phyloP scores from a whole-genome alignment of 495 filamentous ascomycete genomes.

The Aspergillus ellipticus region DNA sequence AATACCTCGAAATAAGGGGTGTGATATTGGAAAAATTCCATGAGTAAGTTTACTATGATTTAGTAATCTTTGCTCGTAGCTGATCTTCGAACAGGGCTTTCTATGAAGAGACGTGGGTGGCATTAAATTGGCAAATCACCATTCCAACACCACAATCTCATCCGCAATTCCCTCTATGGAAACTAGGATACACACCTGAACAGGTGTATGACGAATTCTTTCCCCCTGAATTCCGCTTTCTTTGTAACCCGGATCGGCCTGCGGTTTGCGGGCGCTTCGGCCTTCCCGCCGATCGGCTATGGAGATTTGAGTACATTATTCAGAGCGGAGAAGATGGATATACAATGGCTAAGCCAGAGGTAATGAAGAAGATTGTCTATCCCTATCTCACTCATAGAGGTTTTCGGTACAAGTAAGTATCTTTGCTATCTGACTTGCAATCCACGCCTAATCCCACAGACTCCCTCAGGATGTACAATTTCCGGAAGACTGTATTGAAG shows the following conservation, averaged over 20 bases:
- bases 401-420: conserved; percentile 28
- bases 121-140: conserved; percentile 45
- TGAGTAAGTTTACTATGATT: conserved; percentile 12
- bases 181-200: conserved; percentile 43
- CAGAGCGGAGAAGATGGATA: conserved; percentile 23
- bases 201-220: conserved; percentile 51
- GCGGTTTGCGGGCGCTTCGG: conserved; percentile 50
- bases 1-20: conserved; percentile 44
- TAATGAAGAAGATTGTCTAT: conserved; percentile 24
- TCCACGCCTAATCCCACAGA: conserved; percentile 8
- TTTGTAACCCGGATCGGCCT: conserved; percentile 40
- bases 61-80: neutral
- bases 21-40: conserved; percentile 37
- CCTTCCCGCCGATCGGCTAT: conserved; percentile 35
- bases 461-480: conserved; percentile 31
- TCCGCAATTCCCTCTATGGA: conserved; percentile 48
- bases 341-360: conserved; percentile 26
- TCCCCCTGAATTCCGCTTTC: conserved; percentile 44
- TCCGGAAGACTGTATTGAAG: conserved; percentile 47
- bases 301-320: conserved; percentile 50
- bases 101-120: conserved; percentile 53
- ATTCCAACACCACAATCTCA: conserved; percentile 45
- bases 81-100: conserved; percentile 19
- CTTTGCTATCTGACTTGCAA: neutral
- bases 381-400: conserved; percentile 33